These are phyloP conservation scores for Plasmodium fragile DNA, from an alignment of 169 alveolate genomes.

Conservation along the genomic window DNA sequence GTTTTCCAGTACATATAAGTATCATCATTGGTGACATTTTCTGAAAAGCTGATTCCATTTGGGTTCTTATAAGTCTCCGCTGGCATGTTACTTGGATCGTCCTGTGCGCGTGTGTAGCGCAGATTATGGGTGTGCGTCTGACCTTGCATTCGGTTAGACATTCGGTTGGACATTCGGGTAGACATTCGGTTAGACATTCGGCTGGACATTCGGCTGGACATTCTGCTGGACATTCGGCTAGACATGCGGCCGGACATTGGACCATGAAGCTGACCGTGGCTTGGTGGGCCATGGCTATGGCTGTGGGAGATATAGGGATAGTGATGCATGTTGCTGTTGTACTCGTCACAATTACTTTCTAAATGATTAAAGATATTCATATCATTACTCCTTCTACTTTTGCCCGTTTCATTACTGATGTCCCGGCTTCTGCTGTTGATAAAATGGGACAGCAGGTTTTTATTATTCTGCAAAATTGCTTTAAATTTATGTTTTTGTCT, in stretches of 20 bases:
- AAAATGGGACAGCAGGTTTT: constrained; percentile 6
- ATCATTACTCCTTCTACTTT: constrained; percentile 5
- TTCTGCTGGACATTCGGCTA: neutral
- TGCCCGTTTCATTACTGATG: neutral
- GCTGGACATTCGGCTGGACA: neutral
- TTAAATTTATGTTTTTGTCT: constrained; percentile 6
- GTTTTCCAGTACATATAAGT: neutral
- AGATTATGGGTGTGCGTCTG: neutral
- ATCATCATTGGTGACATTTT: constrained; percentile 7
- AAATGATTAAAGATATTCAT: constrained; percentile 4
- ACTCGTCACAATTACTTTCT: neutral
- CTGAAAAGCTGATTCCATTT: neutral
- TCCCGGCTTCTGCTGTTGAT: neutral
- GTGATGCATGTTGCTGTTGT: neutral
- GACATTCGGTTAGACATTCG: neutral
- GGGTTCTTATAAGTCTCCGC: neutral
- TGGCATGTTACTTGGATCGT: neutral
- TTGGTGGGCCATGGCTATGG: neutral
- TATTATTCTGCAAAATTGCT: constrained; percentile 3
- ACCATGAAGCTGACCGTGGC: neutral
- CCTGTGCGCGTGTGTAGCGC: neutral
- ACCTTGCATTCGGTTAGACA: neutral
- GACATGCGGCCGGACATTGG: neutral
- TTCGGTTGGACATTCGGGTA: neutral
- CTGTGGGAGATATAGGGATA: neutral